These are phyloP conservation scores for Colletotrichum trifolii DNA, from an alignment of 2,329 filamentous ascomycete genomes.

Conservation along the genomic window DNA sequence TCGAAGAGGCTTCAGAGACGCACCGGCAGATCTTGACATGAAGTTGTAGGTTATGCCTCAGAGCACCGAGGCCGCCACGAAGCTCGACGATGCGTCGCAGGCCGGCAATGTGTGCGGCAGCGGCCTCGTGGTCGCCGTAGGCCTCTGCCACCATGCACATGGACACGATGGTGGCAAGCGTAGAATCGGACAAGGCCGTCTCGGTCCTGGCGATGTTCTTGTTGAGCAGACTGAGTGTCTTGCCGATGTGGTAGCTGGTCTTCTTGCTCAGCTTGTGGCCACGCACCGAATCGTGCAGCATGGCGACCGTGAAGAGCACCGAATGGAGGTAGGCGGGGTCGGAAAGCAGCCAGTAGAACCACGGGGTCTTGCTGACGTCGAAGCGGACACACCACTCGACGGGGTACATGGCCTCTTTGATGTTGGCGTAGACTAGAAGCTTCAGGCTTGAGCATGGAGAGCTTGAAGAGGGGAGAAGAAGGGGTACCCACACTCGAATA, in stretches of 20 bases:
- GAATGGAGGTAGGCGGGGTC: constrained; percentile 42
- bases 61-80: constrained; percentile 41
- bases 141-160: constrained; percentile 24
- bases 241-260: constrained; percentile 26
- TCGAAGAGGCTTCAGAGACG: constrained; percentile 8
- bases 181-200: constrained; percentile 36
- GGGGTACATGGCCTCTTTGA: constrained; percentile 43
- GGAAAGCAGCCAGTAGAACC: constrained; percentile 44
- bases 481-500: constrained; percentile 24
- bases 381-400: constrained; percentile 43
- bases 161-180: constrained; percentile 27
- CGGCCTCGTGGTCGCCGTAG: constrained; percentile 17
- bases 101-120: constrained; percentile 18
- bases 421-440: constrained; percentile 9
- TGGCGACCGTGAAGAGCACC: constrained; percentile 41
- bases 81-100: constrained; percentile 41
- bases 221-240: constrained; percentile 33
- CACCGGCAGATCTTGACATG: constrained; percentile 45
- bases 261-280: constrained; percentile 1
- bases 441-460: not conserved
- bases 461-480: not conserved
- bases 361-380: constrained; percentile 38
- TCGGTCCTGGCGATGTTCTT: constrained; percentile 8
- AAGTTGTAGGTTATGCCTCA: constrained; percentile 41
- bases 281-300: constrained; percentile 32